These are phyloP conservation scores for Periconia digitata DNA, from an alignment of 2,329 filamentous ascomycete species.

Conservation along the genomic window DNA sequence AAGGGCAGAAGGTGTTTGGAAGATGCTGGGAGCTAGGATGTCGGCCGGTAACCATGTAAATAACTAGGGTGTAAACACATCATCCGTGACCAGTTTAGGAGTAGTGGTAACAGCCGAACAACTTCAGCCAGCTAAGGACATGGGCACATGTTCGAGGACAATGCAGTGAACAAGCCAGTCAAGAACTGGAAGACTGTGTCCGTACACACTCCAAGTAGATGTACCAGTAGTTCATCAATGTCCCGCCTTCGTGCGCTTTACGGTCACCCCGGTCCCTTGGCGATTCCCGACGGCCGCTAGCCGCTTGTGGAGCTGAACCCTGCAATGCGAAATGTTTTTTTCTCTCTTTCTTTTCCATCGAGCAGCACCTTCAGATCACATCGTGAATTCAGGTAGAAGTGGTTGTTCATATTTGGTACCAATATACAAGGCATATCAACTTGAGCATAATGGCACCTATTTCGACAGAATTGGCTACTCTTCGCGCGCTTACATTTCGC, in stretches of 20 bases:
- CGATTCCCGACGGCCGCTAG: background rate
- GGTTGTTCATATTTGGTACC: too few relatives aligned
- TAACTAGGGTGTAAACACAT: constrained; percentile 11
- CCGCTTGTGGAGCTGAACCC: background rate
- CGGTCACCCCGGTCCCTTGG: background rate
- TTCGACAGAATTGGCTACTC: constrained; percentile 29
- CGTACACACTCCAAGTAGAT: background rate
- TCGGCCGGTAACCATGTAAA: constrained; percentile 19
- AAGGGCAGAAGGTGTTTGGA: background rate
- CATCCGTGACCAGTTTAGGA: constrained; percentile 9
- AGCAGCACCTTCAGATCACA: background rate
- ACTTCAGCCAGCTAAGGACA: background rate
- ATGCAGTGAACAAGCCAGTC: too few relatives aligned
- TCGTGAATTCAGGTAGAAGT: too few relatives aligned
- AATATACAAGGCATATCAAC: too few relatives aligned
- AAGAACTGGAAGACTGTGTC: too few relatives aligned
- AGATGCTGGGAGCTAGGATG: background rate
- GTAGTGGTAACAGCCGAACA: background rate
- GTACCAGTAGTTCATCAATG: background rate
- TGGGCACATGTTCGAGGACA: background rate
- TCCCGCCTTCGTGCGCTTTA: background rate
- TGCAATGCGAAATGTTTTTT: background rate
- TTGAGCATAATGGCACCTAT: constrained; percentile 31
- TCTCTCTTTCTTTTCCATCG: background rate
- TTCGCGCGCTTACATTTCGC: constrained; percentile 60